Evolutionary conservation across 768 basidiomycete species (phyloP).

Genomic region (Tulasnella sp.): DNA sequence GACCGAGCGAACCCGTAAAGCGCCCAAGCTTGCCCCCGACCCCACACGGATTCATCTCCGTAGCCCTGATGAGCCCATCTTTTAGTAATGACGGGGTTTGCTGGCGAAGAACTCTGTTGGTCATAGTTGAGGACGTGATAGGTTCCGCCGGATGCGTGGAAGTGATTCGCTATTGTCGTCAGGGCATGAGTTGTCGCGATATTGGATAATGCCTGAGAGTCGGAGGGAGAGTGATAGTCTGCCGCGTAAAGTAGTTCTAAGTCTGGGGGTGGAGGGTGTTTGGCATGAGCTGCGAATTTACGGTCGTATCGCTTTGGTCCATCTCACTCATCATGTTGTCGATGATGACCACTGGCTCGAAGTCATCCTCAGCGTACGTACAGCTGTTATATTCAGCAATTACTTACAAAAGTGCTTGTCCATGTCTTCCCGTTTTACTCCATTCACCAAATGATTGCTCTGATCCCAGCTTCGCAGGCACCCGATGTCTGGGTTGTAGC

Average conservation of each 20-base stretch:
- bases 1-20: slow-evolving; percentile 12
- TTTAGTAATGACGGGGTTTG: neutral
- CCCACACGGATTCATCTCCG: slow-evolving; percentile 14
- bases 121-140: slow-evolving; percentile 12
- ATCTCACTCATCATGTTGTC: slow-evolving; percentile 19
- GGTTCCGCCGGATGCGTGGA: slow-evolving; percentile 1
- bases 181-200: slow-evolving; percentile 3
- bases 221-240: neutral
- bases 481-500: neutral
- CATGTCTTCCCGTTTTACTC: slow-evolving; percentile 9
- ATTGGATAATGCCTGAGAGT: neutral
- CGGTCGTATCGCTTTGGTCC: neutral
- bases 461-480: slow-evolving; percentile 21
- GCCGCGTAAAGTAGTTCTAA: slow-evolving; percentile 7
- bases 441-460: slow-evolving; percentile 3
- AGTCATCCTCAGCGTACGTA: neutral
- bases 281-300: neutral
- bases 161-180: slow-evolving; percentile 6
- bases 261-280: neutral
- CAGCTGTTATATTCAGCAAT: neutral
- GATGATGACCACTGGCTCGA: slow-evolving; percentile 14
- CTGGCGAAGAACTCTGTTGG: neutral
- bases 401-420: slow-evolving; percentile 19
- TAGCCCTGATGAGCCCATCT: slow-evolving; percentile 12
- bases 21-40: slow-evolving; percentile 18